phyloP scores from a whole-genome alignment of 2,329 filamentous ascomycete genomes.

The Xylaria sp. region DNA sequence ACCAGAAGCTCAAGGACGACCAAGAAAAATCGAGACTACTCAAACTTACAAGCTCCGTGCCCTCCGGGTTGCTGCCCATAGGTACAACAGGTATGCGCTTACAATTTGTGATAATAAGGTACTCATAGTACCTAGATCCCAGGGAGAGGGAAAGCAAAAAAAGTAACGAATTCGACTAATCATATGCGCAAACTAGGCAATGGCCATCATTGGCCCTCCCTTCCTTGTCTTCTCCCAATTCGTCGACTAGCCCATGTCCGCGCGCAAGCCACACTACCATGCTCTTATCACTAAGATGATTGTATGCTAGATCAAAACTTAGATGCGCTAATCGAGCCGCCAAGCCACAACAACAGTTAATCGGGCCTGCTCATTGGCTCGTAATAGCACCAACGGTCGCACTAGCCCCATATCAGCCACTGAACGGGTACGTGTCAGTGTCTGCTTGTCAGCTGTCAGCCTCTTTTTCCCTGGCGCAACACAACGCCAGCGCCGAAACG shows the following conservation, averaged over 20 bases:
- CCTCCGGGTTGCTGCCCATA: not conserved
- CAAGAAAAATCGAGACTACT: not conserved
- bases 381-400: not conserved
- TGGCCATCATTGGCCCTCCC: constrained; percentile 25
- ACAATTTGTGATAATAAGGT: not conserved
- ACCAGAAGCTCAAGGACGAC: not conserved
- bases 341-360: constrained; percentile 19
- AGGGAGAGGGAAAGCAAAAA: not conserved
- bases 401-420: constrained; percentile 22
- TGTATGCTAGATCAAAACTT: not conserved
- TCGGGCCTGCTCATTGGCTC: constrained; percentile 7
- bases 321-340: constrained; percentile 7
- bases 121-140: not conserved
- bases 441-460: constrained; percentile 20
- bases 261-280: constrained; percentile 3
- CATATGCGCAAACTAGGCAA: not conserved
- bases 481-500: constrained; percentile 38
- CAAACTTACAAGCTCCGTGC: not conserved
- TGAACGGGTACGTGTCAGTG: constrained; percentile 20
- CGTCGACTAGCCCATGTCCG: constrained; percentile 16
- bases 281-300: not conserved
- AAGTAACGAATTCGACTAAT: not conserved
- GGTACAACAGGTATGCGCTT: not conserved
- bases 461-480: constrained; percentile 24
- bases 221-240: constrained; percentile 32